Evolutionary conservation across 352 stramenopile species (phyloP).

Genomic region (Phytopythium vexans): DNA sequence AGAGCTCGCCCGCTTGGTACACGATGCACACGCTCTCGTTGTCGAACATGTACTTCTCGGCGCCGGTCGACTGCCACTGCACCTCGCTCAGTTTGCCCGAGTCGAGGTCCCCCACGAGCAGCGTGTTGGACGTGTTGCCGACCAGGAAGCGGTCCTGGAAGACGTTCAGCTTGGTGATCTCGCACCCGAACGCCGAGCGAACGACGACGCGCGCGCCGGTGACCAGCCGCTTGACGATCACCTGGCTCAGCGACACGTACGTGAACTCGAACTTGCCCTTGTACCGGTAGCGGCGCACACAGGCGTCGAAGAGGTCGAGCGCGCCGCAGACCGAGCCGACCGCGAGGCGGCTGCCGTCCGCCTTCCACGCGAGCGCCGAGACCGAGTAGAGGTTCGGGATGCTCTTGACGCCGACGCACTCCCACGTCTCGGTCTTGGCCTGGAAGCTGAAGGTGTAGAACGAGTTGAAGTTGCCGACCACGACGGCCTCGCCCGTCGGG

Average conservation of each 20-base stretch:
- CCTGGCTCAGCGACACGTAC: constrained; percentile 92
- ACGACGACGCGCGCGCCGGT: constrained; percentile 87
- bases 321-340: constrained; percentile 90
- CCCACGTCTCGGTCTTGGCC: constrained; percentile 82
- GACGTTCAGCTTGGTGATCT: constrained; percentile 95
- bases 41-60: constrained; percentile 95
- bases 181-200: constrained; percentile 86
- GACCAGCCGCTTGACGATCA: constrained; percentile 91
- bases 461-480: constrained; percentile 92
- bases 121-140: constrained; percentile 89
- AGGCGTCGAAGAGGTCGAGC: constrained; percentile 92
- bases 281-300: constrained; percentile 89
- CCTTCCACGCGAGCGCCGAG: constrained; percentile 90
- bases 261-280: constrained; percentile 96
- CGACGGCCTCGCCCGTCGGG: constrained; percentile 88
- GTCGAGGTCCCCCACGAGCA: constrained; percentile 91
- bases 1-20: constrained; percentile 90
- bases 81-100: constrained; percentile 91
- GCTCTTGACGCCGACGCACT: constrained; percentile 69
- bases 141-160: constrained; percentile 92
- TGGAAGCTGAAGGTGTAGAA: constrained; percentile 92
- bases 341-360: constrained; percentile 85
- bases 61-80: constrained; percentile 83
- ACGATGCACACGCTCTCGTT: constrained; percentile 90
- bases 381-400: constrained; percentile 94